Percentiles rank a stretch among this genome's conserved stretches.
Evolutionary conservation across 305 asterid species (phyloP).

Genomic region (Galium porrigens): DNA sequence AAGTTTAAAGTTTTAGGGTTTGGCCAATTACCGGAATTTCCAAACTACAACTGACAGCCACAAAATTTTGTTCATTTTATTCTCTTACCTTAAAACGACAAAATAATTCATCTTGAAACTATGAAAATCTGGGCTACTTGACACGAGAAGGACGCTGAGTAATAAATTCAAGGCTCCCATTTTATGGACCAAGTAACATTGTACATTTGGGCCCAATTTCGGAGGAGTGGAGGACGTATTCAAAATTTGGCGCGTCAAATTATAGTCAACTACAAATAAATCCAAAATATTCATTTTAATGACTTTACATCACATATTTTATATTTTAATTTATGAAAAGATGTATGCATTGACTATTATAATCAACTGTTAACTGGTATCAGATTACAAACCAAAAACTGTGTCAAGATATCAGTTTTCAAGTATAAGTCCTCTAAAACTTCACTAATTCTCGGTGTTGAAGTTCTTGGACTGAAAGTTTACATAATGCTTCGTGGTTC

Average conservation of each 20-base stretch:
- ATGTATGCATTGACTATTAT: not conserved
- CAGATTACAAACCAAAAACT: constrained; percentile 11
- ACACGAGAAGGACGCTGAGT: not conserved
- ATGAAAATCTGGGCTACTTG: not conserved
- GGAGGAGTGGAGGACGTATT: not conserved
- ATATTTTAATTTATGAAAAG: not conserved
- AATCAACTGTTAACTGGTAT: not conserved
- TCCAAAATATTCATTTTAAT: not conserved
- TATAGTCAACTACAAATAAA: not conserved
- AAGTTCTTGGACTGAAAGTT: not conserved
- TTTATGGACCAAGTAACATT: not conserved
- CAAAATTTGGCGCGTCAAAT: not conserved
- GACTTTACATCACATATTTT: not conserved
- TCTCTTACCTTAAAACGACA: not conserved
- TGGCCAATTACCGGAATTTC: not conserved
- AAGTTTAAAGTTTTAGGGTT: too few species aligned
- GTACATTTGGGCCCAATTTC: not conserved
- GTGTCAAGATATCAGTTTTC: not conserved
- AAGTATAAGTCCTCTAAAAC: not conserved
- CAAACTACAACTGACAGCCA: not conserved
- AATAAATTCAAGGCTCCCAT: not conserved
- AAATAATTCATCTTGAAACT: not conserved
- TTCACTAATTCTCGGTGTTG: not conserved
- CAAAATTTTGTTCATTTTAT: too few species aligned
- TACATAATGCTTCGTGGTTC: not conserved